These are phyloP conservation scores for Hibiscus trionum DNA, from an alignment of 345 rosid genomes.

Conservation along the genomic window DNA sequence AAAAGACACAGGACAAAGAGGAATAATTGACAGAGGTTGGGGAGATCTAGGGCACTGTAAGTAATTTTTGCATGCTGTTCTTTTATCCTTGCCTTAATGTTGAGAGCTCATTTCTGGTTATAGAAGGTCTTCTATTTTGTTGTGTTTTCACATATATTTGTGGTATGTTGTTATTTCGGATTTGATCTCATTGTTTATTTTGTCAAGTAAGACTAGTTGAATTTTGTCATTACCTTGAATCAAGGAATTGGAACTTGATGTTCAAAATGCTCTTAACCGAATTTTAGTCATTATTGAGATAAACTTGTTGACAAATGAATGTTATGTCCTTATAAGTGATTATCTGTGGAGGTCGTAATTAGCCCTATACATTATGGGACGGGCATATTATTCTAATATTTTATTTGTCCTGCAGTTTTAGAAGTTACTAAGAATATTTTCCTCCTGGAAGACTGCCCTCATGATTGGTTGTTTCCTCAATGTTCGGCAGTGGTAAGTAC, in stretches of 20 bases:
- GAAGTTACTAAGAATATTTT: conserved; percentile 62
- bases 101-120: not conserved
- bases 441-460: conserved; percentile 92
- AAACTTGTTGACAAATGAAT: not conserved
- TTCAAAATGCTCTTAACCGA: not conserved
- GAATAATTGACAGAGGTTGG: conserved; percentile 93
- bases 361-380: not conserved
- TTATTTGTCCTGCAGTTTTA: conserved; percentile 41
- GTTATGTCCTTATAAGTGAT: not conserved
- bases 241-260: not conserved
- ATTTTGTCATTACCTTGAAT: not conserved
- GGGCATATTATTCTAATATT: not conserved
- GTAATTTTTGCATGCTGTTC: not conserved
- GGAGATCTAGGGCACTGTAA: conserved; percentile 79
- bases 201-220: not conserved
- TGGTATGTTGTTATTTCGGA: not conserved
- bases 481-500: conserved; percentile 87
- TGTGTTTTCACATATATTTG: not conserved
- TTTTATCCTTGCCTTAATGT: not conserved
- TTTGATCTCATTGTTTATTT: not conserved
- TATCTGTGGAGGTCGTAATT: not conserved
- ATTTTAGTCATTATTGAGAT: not conserved
- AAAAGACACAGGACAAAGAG: conserved; percentile 79
- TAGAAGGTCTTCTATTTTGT: not conserved
- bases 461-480: conserved; percentile 98